Percentiles rank a stretch among this genome's conserved stretches.
Evolutionary conservation across 1,284 basidiomycete species (phyloP).

Genomic region (Coniferiporia sulphurascens): DNA sequence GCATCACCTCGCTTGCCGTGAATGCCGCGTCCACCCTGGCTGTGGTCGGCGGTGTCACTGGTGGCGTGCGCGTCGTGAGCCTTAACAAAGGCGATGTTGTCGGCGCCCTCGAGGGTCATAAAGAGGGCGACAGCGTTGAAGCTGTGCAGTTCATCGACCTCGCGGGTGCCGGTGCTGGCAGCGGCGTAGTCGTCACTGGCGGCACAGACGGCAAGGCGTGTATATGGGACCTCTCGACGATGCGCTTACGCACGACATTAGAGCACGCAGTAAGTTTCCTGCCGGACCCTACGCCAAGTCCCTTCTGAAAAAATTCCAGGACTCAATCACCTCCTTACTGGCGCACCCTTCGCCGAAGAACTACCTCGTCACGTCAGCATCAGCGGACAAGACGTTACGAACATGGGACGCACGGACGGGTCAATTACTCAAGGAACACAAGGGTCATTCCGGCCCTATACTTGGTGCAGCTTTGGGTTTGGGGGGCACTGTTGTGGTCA

Average conservation of each 20-base stretch:
- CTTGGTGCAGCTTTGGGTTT: slow-evolving; percentile 73
- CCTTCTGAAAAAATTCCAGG: slow-evolving; percentile 40
- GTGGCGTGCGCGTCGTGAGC: slow-evolving; percentile 81
- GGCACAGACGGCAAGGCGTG: slow-evolving; percentile 93
- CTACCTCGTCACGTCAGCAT: slow-evolving; percentile 77
- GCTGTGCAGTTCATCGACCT: slow-evolving; percentile 84
- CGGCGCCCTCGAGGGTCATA: slow-evolving; percentile 76
- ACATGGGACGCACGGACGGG: slow-evolving; percentile 95
- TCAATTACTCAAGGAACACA: slow-evolving; percentile 70
- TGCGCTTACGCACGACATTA: slow-evolving; percentile 74
- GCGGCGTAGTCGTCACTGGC: slow-evolving; percentile 77
- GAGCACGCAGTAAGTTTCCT: slow-evolving; percentile 63
- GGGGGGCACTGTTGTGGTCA: slow-evolving; percentile 65
- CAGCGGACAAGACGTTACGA: slow-evolving; percentile 79
- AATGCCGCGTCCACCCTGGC: slow-evolving; percentile 83
- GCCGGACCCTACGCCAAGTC: not conserved
- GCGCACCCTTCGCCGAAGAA: slow-evolving; percentile 68
- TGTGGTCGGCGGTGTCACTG: slow-evolving; percentile 83
- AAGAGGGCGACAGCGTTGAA: slow-evolving; percentile 88
- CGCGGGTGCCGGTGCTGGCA: slow-evolving; percentile 42
- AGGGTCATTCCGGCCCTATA: slow-evolving; percentile 81
- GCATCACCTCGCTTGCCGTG: slow-evolving; percentile 83
- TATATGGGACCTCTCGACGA: slow-evolving; percentile 90
- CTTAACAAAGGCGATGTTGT: slow-evolving; percentile 85
- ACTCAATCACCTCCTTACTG: slow-evolving; percentile 81